Conservation (phyloP, 23 red algal genomes). For the Gracilaria caudata region DNA sequence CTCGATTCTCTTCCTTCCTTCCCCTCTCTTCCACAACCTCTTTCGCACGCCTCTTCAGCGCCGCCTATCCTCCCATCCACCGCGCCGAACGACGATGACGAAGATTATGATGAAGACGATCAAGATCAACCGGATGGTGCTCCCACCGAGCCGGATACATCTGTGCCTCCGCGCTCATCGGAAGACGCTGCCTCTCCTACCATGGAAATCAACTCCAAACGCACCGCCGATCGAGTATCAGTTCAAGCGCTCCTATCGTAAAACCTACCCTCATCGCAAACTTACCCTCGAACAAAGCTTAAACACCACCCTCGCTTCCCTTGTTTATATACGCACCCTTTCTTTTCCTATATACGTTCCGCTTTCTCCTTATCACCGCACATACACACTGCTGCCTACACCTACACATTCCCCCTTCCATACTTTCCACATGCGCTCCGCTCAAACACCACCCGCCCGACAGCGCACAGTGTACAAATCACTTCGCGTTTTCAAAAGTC, state of each 20-base stretch:
- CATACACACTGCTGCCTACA: not conserved
- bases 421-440: not conserved
- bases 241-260: conserved; percentile 63
- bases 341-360: not conserved
- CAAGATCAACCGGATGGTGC: not conserved
- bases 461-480: not conserved
- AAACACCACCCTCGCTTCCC: not conserved
- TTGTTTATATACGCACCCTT: not conserved
- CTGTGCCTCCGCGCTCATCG: not conserved
- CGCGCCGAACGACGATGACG: conserved; percentile 41
- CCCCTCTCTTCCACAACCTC: not conserved
- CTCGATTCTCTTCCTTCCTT: not conserved
- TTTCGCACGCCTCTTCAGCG: not conserved
- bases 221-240: conserved; percentile 43
- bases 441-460: not conserved
- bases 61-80: not conserved
- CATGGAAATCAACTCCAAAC: conserved; percentile 10
- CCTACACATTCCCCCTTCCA: not conserved
- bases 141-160: not conserved
- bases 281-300: not conserved
- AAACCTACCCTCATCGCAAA: conserved; percentile 1
- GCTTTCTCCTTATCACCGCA: not conserved
- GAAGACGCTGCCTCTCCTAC: not conserved
- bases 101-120: conserved; percentile 59
- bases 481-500: conserved; percentile 42